Percentiles rank a stretch among this genome's conserved stretches.
Evolutionary conservation across 805 yeast genomes (phyloP).

Genomic region (Danielia oregonensis): DNA sequence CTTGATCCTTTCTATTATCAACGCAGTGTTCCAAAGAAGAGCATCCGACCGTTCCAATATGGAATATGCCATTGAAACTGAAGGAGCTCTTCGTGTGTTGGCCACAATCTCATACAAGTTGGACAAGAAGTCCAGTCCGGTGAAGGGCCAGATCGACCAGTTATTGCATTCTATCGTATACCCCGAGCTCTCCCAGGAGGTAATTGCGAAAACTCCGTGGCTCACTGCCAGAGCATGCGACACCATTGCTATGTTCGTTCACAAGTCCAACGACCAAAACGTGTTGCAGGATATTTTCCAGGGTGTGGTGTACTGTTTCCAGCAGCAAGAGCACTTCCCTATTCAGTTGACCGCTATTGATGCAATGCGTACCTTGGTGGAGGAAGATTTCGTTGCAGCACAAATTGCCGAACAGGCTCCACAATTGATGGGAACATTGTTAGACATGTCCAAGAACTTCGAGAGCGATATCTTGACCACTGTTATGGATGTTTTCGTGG

Average conservation of each 20-base stretch:
- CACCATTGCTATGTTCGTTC: constrained; percentile 37
- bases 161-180: constrained; percentile 35
- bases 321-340: constrained; percentile 43
- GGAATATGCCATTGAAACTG: constrained; percentile 32
- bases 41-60: constrained; percentile 23
- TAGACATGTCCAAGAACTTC: constrained; percentile 41
- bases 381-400: constrained; percentile 38
- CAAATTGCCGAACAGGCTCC: constrained; percentile 42
- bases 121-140: constrained; percentile 34
- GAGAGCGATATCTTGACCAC: constrained; percentile 42
- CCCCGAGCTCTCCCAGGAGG: constrained; percentile 36
- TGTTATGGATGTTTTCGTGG: constrained; percentile 45
- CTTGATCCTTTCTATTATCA: constrained; percentile 28
- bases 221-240: constrained; percentile 46
- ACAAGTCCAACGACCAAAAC: constrained; percentile 30
- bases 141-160: constrained; percentile 36
- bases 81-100: constrained; percentile 40
- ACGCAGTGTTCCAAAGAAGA: constrained; percentile 34
- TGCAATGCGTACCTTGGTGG: constrained; percentile 45
- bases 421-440: constrained; percentile 41
- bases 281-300: constrained; percentile 39
- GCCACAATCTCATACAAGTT: constrained; percentile 39
- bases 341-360: constrained; percentile 50
- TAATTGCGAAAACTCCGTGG: constrained; percentile 32
- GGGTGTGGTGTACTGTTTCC: constrained; percentile 39